Evolutionary conservation across 2,329 filamentous ascomycete species (phyloP), one percentile per base, ranked within the genome.

Genomic region (Lachnellula hyalina): DNA sequence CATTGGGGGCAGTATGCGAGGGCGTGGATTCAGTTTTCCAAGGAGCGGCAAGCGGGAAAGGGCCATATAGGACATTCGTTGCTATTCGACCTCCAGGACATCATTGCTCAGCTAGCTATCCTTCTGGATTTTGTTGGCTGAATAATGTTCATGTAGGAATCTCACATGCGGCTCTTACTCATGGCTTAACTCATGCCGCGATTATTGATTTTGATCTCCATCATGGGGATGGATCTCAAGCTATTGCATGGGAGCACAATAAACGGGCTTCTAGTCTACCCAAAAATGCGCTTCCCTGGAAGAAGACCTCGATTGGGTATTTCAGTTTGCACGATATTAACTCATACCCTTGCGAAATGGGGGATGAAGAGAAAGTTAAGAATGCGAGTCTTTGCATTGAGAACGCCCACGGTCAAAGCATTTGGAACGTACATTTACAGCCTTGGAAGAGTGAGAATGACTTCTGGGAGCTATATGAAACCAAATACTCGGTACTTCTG

Each of bases 121-220:
- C 94, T 0, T 96, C 93, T 2, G 94, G 94, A 0, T 99, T 99
- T 69, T 99, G 94, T 74, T 99, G 94, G 93, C 75, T 99, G 49
- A 99, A 99, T 71, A 99, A 99, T 68, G 91, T 99, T 0, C 93
- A 97, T 68, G 90, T 99, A 21, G 94, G 93, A 0, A 96, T 99
- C 61, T 89, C 95, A 70, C 89, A 99, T 70, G 93, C 86, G 11
- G 86, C 90, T 19, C 83, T 93, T 59, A 82, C 81, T 40, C 88
- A 99, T 67, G 91, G 88, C 0, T 75, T 97, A 28, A 97, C 93
- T 0, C 94, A 99, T 70, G 93, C 92, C 0, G 94, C 90, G 11
- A 97, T 96, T 58, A 84, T 59, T 34, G 91, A 96, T 68, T 93
- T 96, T 68, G 90, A 96, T 69, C 77, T 96, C 21, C 91, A 96